Base-by-base conservation (phyloP, 2,329 filamentous ascomycete species). In the Fusarium domesticum region DNA sequence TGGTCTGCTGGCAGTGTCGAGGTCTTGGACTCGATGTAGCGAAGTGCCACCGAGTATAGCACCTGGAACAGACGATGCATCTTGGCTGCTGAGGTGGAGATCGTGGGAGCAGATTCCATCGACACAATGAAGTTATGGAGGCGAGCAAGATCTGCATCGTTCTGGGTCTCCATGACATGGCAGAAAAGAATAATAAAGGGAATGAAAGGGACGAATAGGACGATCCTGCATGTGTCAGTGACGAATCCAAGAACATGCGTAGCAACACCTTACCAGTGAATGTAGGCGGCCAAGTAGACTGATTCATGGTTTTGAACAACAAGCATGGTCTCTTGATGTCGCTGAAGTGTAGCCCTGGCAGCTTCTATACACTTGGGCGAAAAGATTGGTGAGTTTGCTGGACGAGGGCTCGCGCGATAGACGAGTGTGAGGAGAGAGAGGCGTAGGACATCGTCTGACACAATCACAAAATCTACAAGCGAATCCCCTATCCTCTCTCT, bases 51-150 rank as follows among this genome's bases (percentile, higher is more conserved):
- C 28, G 71, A 78, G 50, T 77, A 73, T 38, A 84, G 72, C 2
- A 81, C 73, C 36, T 78, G 72, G 50, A 79, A 83, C 12, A 84
- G 69, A 18, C 73, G 77, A 48, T 79, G 73, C 14, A 82, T 66
- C 51, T 78, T 78, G 18, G 71, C 68, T 6, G 78, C 74, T 1
- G 76, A 75, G 42, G 78, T 58, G 2, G 67, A 70, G 2, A 70
- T 53, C 5, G 73, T 67, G 23, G 70, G 70, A 5, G 73, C 72
- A 0, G 71, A 69, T 45, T 75, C 71, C 2, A 82, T 70, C 11
- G 75, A 81, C 5, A 64, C 57, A 35, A 75, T 69, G 15, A 83
- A 75, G 2, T 68, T 70, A n/a, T 67, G 58, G 1, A 83, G 69
- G 18, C 77, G 75, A 8, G 63, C 62, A 15, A 69, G 61, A 33